Conservation (phyloP, 805 yeast genomes). For the Ogataea zsoltii region DNA sequence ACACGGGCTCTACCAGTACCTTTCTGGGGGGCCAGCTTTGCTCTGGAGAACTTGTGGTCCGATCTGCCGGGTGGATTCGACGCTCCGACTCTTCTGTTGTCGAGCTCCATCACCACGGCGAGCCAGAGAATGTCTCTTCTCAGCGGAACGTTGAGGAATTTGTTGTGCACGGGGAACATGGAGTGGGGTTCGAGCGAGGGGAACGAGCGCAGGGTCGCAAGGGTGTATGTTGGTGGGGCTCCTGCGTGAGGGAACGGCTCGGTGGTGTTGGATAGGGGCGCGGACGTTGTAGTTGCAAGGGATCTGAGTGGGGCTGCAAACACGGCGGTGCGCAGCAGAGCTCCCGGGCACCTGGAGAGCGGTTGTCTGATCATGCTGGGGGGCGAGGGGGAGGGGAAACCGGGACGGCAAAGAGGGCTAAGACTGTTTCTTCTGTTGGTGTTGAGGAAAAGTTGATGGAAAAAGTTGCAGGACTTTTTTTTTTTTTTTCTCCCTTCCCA, state of each 20-base stretch:
- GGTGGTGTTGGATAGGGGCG: neutral
- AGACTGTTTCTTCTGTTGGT: no score
- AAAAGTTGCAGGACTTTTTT: no score
- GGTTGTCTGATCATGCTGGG: no score
- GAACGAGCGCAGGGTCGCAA: conserved; percentile 77
- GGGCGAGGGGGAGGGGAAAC: no score
- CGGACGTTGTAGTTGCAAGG: conserved; percentile 1
- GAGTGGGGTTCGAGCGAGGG: conserved; percentile 88
- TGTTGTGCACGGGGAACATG: conserved; percentile 72
- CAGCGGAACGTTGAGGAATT: conserved; percentile 69
- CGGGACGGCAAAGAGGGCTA: no score
- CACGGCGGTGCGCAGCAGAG: neutral
- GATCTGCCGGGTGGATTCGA: conserved; percentile 84
- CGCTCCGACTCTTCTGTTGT: conserved; percentile 85
- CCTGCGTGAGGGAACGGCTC: conserved; percentile 30
- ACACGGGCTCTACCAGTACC: conserved; percentile 94
- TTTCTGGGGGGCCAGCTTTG: conserved; percentile 84
- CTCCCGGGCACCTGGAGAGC: no score
- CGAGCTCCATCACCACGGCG: conserved; percentile 91
- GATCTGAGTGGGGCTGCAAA: neutral
- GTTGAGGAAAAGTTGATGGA: no score
- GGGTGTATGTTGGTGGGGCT: conserved; percentile 66
- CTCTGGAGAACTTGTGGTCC: conserved; percentile 81
- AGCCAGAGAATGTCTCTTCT: conserved; percentile 93
- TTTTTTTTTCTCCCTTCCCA: no score